Conservation (phyloP, 768 basidiomycete genomes). For the Leccinum obscurum region DNA sequence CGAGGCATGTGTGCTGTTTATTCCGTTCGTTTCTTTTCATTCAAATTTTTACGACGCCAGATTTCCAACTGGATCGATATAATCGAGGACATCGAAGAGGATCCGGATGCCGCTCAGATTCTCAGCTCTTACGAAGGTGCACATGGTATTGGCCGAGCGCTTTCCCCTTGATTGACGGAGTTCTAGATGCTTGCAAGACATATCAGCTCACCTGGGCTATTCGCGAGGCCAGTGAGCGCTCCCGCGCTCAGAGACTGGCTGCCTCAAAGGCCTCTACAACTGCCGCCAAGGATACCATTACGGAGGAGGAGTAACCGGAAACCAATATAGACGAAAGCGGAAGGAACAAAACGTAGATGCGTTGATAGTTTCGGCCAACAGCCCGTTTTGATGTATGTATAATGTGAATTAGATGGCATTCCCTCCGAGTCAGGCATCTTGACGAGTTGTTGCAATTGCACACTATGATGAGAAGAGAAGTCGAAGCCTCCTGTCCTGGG, state of each 20-base stretch:
- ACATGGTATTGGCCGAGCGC: neutral
- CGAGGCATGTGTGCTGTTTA: slow-evolving; percentile 45
- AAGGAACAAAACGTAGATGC: neutral
- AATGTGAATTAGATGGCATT: neutral
- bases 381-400: neutral
- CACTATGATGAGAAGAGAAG: slow-evolving; percentile 26
- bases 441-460: neutral
- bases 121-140: slow-evolving; percentile 83
- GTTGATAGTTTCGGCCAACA: slow-evolving; percentile 3
- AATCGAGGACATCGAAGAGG: slow-evolving; percentile 87
- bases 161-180: slow-evolving; percentile 1
- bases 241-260: slow-evolving; percentile 48
- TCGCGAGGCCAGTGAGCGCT: slow-evolving; percentile 72
- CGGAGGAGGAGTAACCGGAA: slow-evolving; percentile 27
- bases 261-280: slow-evolving; percentile 33
- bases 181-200: slow-evolving; percentile 76
- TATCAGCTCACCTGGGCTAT: slow-evolving; percentile 96
- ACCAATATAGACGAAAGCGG: neutral
- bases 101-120: slow-evolving; percentile 77
- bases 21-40: neutral
- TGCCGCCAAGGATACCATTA: slow-evolving; percentile 25
- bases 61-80: slow-evolving; percentile 86
- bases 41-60: slow-evolving; percentile 21
- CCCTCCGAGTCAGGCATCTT: neutral
- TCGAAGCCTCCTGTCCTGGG: slow-evolving; percentile 43